phyloP scores from a whole-genome alignment of 2,329 filamentous ascomycete species.

The Triangularia setosa region DNA sequence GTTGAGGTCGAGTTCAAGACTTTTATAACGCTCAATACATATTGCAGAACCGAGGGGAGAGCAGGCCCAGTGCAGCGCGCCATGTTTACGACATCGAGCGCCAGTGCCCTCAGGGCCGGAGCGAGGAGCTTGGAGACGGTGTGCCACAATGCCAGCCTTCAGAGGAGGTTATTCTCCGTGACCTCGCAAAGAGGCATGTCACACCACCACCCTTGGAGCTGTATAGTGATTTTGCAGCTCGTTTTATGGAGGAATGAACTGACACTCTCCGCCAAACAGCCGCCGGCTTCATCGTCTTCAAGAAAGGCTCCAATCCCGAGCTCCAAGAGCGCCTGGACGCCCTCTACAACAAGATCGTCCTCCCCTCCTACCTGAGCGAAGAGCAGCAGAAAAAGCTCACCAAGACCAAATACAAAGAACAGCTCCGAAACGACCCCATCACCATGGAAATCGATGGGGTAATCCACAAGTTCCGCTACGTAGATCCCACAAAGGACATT shows the following conservation, averaged over 20 bases:
- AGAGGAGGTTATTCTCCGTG: slow-evolving; percentile 26
- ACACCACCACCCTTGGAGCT: no score
- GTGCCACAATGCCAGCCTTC: slow-evolving; percentile 11
- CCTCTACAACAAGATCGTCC: slow-evolving; percentile 56
- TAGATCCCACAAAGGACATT: slow-evolving; percentile 39
- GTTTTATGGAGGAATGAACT: background rate
- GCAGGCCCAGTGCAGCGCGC: background rate
- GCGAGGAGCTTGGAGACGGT: slow-evolving; percentile 21
- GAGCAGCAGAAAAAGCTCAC: slow-evolving; percentile 53
- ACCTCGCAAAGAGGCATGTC: slow-evolving; percentile 20
- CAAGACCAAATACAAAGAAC: slow-evolving; percentile 42
- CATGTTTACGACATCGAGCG: slow-evolving; percentile 25
- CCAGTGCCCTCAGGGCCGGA: slow-evolving; percentile 25
- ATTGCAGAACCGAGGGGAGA: background rate
- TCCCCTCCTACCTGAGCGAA: slow-evolving; percentile 55
- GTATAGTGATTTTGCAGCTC: background rate
- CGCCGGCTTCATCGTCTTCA: slow-evolving; percentile 42
- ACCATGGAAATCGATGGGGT: slow-evolving; percentile 56
- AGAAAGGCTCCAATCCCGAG: slow-evolving; percentile 47
- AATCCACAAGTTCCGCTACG: slow-evolving; percentile 47
- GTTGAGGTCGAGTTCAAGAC: background rate
- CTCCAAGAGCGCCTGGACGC: slow-evolving; percentile 50
- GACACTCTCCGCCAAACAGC: slow-evolving; percentile 17
- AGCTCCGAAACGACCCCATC: slow-evolving; percentile 52
- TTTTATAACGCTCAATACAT: background rate